Evolutionary conservation across 768 basidiomycete species (phyloP).

Genomic region (Tricholoma terreum): DNA sequence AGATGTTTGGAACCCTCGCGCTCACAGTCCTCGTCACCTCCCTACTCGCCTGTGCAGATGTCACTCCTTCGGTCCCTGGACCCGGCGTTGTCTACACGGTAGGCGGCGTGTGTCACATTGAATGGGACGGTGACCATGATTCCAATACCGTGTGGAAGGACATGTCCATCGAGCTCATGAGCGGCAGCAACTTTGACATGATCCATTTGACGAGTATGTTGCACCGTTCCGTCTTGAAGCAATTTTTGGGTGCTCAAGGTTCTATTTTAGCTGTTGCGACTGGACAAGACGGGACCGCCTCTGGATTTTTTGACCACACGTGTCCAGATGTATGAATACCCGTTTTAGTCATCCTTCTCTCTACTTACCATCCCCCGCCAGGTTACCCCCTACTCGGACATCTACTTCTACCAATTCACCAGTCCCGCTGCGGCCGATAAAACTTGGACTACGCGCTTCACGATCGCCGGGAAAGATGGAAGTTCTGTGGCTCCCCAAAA

Average conservation of each 20-base stretch:
- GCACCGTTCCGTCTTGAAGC: background rate
- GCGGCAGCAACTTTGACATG: slow-evolving; percentile 72
- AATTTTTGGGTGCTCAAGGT: background rate
- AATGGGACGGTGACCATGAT: slow-evolving; percentile 55
- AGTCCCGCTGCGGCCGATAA: slow-evolving; percentile 36
- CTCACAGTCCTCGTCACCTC: slow-evolving; percentile 38
- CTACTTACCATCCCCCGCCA: slow-evolving; percentile 17
- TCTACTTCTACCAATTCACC: slow-evolving; percentile 83
- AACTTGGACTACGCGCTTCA: slow-evolving; percentile 76
- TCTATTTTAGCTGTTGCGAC: slow-evolving; percentile 55
- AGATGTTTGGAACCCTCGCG: no score
- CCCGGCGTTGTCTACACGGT: slow-evolving; percentile 57
- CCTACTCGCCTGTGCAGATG: slow-evolving; percentile 50
- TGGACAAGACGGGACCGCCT: slow-evolving; percentile 58
- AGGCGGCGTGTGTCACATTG: slow-evolving; percentile 52
- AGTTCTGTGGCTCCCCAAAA: slow-evolving; percentile 47
- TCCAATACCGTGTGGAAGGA: slow-evolving; percentile 60
- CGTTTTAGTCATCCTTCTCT: no score
- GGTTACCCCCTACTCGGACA: slow-evolving; percentile 61
- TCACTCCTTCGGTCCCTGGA: slow-evolving; percentile 55
- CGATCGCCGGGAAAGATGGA: slow-evolving; percentile 55
- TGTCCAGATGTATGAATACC: slow-evolving; percentile 59
- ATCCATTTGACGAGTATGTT: slow-evolving; percentile 59
- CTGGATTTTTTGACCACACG: slow-evolving; percentile 49
- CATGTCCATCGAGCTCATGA: slow-evolving; percentile 80